Conservation (phyloP, 139 green algal species). For the Cymbomonas tetramitiformis region DNA sequence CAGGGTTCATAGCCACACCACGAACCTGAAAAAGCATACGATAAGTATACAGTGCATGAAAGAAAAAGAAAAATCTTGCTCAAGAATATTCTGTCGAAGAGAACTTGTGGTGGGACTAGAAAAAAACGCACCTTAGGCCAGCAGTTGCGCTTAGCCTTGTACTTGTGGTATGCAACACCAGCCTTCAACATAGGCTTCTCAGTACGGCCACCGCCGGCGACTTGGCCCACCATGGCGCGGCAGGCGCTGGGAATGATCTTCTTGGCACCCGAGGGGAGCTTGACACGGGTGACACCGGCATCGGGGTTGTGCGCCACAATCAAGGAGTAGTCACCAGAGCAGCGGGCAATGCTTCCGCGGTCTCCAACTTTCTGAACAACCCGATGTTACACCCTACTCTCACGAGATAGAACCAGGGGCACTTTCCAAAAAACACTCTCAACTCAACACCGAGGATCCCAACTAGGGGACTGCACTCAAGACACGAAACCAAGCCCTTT, state of each 20-base stretch:
- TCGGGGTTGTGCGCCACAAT: slow-evolving; percentile 96
- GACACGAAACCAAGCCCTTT: too few species aligned
- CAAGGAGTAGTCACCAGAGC: slow-evolving; percentile 91
- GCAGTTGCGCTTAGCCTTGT: slow-evolving; percentile 88
- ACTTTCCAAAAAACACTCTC: too few species aligned
- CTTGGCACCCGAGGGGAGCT: slow-evolving; percentile 93
- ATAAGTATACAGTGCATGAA: too few species aligned
- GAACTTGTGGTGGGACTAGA: too few species aligned
- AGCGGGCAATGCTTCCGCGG: slow-evolving; percentile 73
- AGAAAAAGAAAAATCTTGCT: too few species aligned
- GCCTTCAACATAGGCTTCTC: slow-evolving; percentile 99
- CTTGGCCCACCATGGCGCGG: slow-evolving; percentile 87
- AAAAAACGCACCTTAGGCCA: slow-evolving; percentile 58
- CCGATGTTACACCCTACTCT: slow-evolving; percentile 99
- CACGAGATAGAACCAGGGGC: too few species aligned
- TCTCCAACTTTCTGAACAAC: slow-evolving; percentile 82
- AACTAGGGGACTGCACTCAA: too few species aligned
- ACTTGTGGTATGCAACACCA: slow-evolving; percentile 86
- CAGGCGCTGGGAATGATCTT: slow-evolving; percentile 85
- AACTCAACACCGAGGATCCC: too few species aligned
- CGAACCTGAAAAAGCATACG: too few species aligned
- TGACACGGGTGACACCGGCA: slow-evolving; percentile 86
- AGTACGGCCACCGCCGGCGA: slow-evolving; percentile 87
- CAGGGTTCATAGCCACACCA: slow-evolving; percentile 99
- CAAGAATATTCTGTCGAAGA: too few species aligned